Percentiles rank a stretch among this genome's conserved stretches.
These are phyloP conservation scores for Aplosporella prunicola DNA, from an alignment of 2,329 filamentous ascomycete species.

Conservation along the genomic window DNA sequence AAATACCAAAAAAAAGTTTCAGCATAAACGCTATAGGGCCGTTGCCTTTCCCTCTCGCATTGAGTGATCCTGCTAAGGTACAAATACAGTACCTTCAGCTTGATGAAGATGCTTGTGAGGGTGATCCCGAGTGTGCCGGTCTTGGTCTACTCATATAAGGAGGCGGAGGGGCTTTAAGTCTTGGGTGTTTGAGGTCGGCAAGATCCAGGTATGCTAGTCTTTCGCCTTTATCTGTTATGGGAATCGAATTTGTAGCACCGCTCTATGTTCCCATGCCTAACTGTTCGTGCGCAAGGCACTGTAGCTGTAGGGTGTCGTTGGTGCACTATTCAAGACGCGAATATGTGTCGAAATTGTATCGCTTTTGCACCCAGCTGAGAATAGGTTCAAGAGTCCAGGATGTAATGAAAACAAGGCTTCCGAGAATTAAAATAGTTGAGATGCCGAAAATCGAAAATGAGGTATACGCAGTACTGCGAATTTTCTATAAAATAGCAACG, in stretches of 20 bases:
- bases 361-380: neutral
- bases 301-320: neutral
- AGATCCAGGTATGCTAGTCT: neutral
- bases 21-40: too few relatives aligned
- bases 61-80: too few relatives aligned
- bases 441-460: neutral
- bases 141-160: too few relatives aligned
- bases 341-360: neutral
- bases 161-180: neutral
- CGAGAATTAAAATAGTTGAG: neutral
- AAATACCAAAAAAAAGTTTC: too few relatives aligned
- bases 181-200: neutral
- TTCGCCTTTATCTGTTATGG: constrained; percentile 1
- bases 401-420: neutral
- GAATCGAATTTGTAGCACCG: neutral
- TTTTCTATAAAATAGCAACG: too few relatives aligned
- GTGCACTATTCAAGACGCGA: constrained; percentile 3
- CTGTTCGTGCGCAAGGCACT: constrained; percentile 1
- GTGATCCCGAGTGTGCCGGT: too few relatives aligned
- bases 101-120: too few relatives aligned
- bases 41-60: too few relatives aligned
- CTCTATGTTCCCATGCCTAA: constrained; percentile 1
- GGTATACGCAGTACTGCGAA: too few relatives aligned
- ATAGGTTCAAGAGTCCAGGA: neutral
- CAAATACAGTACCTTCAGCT: too few relatives aligned